phyloP scores from a whole-genome alignment of 257 asterid species.

The Solanum dulcamara region DNA sequence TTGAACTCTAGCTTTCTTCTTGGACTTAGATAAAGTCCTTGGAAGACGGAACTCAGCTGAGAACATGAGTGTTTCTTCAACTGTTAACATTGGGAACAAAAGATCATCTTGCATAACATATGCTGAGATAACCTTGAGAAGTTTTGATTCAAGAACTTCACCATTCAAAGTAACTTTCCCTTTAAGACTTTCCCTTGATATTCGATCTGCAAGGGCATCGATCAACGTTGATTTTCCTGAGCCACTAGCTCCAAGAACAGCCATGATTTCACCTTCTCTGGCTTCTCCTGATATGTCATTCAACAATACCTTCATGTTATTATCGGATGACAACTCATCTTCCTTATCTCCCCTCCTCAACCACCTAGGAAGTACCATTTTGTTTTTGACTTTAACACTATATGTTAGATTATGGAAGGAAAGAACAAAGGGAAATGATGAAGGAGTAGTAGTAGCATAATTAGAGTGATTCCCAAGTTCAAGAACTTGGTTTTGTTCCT shows the following conservation, averaged over 20 bases:
- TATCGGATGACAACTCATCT: neutral
- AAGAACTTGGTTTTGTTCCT: neutral
- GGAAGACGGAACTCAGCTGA: slow-evolving; percentile 35
- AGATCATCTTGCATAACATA: slow-evolving; percentile 42
- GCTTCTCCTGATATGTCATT: slow-evolving; percentile 28
- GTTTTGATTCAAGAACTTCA: slow-evolving; percentile 19
- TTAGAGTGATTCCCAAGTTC: slow-evolving; percentile 2
- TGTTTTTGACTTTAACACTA: slow-evolving; percentile 16
- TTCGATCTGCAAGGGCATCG: slow-evolving; percentile 30
- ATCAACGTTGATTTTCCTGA: slow-evolving; percentile 36
- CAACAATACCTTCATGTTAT: slow-evolving; percentile 12
- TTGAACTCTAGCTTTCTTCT: slow-evolving; percentile 23
- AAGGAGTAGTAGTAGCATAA: neutral
- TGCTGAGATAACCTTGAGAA: slow-evolving; percentile 28
- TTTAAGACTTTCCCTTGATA: slow-evolving; percentile 17
- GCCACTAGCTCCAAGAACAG: slow-evolving; percentile 37
- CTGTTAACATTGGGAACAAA: slow-evolving; percentile 33
- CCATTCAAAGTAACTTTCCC: slow-evolving; percentile 25
- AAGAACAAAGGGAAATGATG: slow-evolving; percentile 24
- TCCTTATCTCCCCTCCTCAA: neutral
- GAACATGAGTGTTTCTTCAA: slow-evolving; percentile 39
- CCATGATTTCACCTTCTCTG: slow-evolving; percentile 31
- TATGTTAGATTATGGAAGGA: slow-evolving; percentile 21
- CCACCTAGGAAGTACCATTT: slow-evolving; percentile 1
- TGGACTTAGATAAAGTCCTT: slow-evolving; percentile 9